Evolutionary conservation across 225 moss, liverwort and hornwort genomes (phyloP).

Genomic region (Antitrichia curtipendula): DNA sequence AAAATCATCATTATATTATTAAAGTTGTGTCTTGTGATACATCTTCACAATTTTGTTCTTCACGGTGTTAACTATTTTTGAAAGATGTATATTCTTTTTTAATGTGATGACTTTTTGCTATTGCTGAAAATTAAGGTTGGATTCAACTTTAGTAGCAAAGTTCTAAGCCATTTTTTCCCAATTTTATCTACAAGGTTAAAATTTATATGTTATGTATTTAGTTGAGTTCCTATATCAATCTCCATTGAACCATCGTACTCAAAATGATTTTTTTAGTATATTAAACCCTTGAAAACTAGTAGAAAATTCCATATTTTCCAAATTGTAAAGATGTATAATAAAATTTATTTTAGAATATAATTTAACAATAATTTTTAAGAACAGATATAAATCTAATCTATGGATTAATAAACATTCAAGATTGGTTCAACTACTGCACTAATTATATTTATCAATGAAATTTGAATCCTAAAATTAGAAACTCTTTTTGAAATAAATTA

Average conservation of each 20-base stretch:
- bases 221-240: too few species aligned
- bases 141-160: background rate
- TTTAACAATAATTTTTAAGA: background rate
- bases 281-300: rapidly evolving
- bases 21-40: background rate
- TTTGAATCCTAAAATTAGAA: background rate
- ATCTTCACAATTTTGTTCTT: background rate
- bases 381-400: background rate
- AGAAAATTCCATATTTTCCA: too few species aligned
- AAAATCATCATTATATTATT: background rate
- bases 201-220: too few species aligned
- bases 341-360: background rate
- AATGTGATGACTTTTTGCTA: background rate
- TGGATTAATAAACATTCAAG: background rate
- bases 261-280: too few species aligned
- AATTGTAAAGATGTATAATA: background rate
- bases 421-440: rapidly evolving
- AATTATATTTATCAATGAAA: background rate
- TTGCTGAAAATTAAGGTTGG: background rate
- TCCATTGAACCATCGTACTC: too few species aligned
- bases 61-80: background rate
- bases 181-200: background rate
- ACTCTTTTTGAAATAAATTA: background rate
- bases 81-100: too few species aligned
- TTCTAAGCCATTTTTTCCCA: background rate